These are phyloP conservation scores for Saccharomycopsis lassenensis DNA, from an alignment of 805 yeast species.

Conservation along the genomic window DNA sequence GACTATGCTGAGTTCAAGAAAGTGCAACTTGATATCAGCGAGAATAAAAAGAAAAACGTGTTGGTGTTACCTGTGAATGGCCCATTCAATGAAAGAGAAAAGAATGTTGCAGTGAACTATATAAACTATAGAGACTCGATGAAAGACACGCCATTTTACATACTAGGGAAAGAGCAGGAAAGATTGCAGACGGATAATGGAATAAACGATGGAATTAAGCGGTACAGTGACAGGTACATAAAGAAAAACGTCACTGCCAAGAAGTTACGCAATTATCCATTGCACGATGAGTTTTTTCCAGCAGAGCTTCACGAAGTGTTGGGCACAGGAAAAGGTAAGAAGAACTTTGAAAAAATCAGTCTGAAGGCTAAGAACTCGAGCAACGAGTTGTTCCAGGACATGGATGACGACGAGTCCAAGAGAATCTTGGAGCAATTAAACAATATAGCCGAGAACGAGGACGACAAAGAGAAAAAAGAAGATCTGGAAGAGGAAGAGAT, in stretches of 20 bases:
- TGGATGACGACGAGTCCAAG: conserved; percentile 24
- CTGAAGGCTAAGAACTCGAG: too few relatives aligned
- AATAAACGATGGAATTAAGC: conserved; percentile 57
- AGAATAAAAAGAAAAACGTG: conserved; percentile 5
- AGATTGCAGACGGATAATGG: conserved; percentile 26
- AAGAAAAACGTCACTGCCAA: conserved; percentile 53
- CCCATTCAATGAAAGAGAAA: conserved; percentile 39
- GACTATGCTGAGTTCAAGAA: conserved; percentile 16
- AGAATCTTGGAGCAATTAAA: conserved; percentile 27
- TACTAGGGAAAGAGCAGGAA: conserved; percentile 19
- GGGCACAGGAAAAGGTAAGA: conserved; percentile 46
- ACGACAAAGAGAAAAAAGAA: conserved; percentile 28
- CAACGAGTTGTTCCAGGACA: too few relatives aligned
- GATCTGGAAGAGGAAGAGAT: conserved; percentile 38
- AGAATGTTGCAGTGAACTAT: conserved; percentile 40
- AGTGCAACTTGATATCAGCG: conserved; percentile 11
- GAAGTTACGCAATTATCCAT: conserved; percentile 72
- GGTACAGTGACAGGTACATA: conserved; percentile 74
- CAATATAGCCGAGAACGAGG: conserved; percentile 35
- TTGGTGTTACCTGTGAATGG: conserved; percentile 51
- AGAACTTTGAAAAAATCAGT: too few relatives aligned
- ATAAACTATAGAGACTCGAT: conserved; percentile 43
- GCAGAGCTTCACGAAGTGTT: conserved; percentile 62
- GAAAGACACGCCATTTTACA: conserved; percentile 54
- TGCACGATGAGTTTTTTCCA: conserved; percentile 61